Conservation (phyloP, 768 basidiomycete species). For the Paxillus rubicundulus region DNA sequence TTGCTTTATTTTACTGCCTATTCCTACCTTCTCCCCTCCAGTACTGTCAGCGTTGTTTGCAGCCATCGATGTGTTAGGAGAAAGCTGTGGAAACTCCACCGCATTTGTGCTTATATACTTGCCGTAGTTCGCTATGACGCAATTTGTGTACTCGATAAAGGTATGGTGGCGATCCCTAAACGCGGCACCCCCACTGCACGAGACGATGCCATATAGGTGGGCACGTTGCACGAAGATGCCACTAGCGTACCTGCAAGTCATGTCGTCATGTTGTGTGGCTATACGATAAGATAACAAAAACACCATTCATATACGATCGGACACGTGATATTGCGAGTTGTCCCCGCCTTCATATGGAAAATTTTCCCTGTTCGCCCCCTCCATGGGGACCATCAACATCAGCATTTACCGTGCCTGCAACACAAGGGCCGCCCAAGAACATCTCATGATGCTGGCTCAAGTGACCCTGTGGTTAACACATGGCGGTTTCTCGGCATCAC, state of each 20-base stretch:
- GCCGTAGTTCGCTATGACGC: slow-evolving; percentile 1
- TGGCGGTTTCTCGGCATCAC: neutral
- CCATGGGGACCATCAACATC: neutral
- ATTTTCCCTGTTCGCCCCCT: neutral
- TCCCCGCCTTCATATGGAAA: neutral
- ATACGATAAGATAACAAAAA: slow-evolving; percentile 1
- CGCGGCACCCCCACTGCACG: neutral
- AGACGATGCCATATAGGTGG: neutral
- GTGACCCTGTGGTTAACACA: too few relatives aligned
- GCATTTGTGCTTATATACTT: neutral
- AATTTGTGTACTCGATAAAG: slow-evolving; percentile 2
- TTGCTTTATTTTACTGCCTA: slow-evolving; percentile 18
- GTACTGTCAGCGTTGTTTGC: neutral
- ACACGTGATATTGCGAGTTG: slow-evolving; percentile 5
- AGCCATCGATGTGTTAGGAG: neutral
- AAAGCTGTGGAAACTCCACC: neutral
- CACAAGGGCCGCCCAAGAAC: too few relatives aligned
- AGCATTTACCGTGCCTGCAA: neutral
- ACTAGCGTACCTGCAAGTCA: neutral
- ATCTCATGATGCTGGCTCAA: too few relatives aligned
- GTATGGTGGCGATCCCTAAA: neutral
- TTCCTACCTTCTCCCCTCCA: slow-evolving; percentile 1
- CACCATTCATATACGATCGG: neutral
- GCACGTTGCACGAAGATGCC: slow-evolving; percentile 8
- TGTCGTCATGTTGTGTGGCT: slow-evolving; percentile 19